Conservation (phyloP, 176 grass and related monocot genomes). For the Puccinellia tenuiflora region DNA sequence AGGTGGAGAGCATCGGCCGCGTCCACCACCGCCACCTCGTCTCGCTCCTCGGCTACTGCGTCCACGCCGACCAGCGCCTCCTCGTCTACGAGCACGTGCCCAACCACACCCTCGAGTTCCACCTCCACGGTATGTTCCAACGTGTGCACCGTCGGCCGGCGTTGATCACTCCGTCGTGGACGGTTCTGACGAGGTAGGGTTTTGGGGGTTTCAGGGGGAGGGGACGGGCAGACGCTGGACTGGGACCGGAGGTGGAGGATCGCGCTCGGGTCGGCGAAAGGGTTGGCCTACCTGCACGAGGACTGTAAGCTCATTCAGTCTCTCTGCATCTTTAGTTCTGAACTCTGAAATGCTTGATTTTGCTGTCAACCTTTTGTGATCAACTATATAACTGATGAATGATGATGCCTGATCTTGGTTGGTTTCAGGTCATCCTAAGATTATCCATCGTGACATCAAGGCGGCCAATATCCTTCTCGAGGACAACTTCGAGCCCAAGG, state of each 20-base stretch:
- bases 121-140: slow-evolving; percentile 53
- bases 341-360: neutral
- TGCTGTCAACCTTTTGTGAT: neutral
- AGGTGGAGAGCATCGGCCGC: slow-evolving; percentile 88
- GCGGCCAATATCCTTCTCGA: slow-evolving; percentile 87
- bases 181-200: neutral
- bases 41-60: slow-evolving; percentile 71
- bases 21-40: slow-evolving; percentile 85
- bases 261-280: slow-evolving; percentile 71
- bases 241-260: slow-evolving; percentile 72
- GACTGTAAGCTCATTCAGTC: slow-evolving; percentile 52
- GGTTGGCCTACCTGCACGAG: slow-evolving; percentile 81
- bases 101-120: slow-evolving; percentile 85
- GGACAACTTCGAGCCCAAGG: slow-evolving; percentile 77
- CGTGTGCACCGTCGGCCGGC: too few relatives aligned
- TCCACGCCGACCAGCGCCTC: slow-evolving; percentile 60
- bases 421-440: slow-evolving; percentile 72
- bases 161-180: too few relatives aligned
- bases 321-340: neutral
- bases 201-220: slow-evolving; percentile 18
- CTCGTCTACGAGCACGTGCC: slow-evolving; percentile 85
- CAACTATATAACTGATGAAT: neutral
- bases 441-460: slow-evolving; percentile 94
- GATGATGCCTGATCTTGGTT: neutral
- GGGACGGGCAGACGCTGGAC: slow-evolving; percentile 35